Evolutionary conservation across 768 basidiomycete species (phyloP).

Genomic region (Lactarius sanguifluus): DNA sequence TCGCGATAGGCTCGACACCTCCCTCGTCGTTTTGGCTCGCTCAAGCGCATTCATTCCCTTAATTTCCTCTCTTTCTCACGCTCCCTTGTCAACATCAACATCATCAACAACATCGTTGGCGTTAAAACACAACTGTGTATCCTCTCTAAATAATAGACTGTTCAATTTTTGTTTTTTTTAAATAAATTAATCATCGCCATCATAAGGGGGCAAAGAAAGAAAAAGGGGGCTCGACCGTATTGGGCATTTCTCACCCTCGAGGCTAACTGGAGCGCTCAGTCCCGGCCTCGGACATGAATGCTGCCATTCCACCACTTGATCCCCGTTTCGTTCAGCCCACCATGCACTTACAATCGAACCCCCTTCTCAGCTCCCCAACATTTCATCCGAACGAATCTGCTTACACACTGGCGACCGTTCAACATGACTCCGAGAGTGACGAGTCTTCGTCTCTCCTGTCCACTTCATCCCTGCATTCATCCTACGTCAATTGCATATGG

Average conservation of each 20-base stretch:
- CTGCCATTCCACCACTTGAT: neutral
- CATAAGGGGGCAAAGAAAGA: neutral
- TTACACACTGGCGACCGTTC: constrained; percentile 68
- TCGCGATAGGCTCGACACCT: constrained; percentile 32
- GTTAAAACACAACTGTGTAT: neutral
- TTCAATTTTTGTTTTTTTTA: neutral
- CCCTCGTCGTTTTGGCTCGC: constrained; percentile 26
- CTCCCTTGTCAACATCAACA: neutral
- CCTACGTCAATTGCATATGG: constrained; percentile 37
- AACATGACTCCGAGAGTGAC: constrained; percentile 28
- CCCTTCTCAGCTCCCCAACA: constrained; percentile 13
- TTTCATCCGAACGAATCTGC: constrained; percentile 43
- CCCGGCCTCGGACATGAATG: constrained; percentile 1
- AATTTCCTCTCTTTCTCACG: constrained; percentile 26
- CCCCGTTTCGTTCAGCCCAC: neutral
- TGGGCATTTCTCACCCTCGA: neutral
- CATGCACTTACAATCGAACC: constrained; percentile 1
- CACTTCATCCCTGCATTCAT: too few species aligned
- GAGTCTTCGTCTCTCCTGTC: constrained; percentile 33
- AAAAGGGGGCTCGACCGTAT: neutral
- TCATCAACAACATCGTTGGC: neutral
- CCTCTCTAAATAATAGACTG: neutral
- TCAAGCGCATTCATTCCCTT: constrained; percentile 16
- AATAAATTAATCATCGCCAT: neutral
- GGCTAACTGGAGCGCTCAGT: neutral